These are phyloP conservation scores for Fusarium gaditjirri DNA, from an alignment of 2,329 filamentous ascomycete species.

Conservation along the genomic window DNA sequence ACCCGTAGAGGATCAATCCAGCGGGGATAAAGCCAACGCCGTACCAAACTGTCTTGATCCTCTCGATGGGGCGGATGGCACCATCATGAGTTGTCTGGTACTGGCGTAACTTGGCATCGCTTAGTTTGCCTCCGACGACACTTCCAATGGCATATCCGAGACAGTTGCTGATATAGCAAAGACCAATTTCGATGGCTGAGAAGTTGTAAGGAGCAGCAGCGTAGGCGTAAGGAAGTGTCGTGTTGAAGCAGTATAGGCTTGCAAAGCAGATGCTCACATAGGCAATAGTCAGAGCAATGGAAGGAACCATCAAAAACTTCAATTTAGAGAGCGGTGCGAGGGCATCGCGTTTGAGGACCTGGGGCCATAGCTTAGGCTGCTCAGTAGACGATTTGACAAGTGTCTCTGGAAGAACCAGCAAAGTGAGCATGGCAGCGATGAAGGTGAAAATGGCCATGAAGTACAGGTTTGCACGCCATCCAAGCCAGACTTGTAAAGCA, in stretches of 20 bases:
- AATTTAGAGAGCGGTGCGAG: neutral
- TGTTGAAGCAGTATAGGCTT: neutral
- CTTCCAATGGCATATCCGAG: neutral
- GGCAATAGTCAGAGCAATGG: neutral
- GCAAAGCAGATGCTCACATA: slow-evolving; percentile 5
- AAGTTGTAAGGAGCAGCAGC: neutral
- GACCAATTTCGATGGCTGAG: neutral
- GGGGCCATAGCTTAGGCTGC: neutral
- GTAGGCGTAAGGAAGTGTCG: neutral
- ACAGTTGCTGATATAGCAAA: slow-evolving; percentile 1
- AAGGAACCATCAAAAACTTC: neutral
- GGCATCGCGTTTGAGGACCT: neutral
- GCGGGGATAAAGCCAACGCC: neutral
- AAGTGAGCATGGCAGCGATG: neutral
- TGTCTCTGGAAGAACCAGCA: neutral
- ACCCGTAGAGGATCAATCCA: neutral
- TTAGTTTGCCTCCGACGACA: neutral
- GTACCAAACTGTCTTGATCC: neutral
- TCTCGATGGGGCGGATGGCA: neutral
- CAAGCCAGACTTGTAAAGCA: neutral
- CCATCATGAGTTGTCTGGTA: neutral
- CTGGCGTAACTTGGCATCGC: neutral
- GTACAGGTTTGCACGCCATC: neutral
- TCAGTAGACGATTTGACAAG: neutral
- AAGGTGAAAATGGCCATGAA: slow-evolving; percentile 6